These are phyloP conservation scores for Sphagnum contortum DNA, from an alignment of 225 moss, liverwort and hornwort genomes.

Conservation along the genomic window DNA sequence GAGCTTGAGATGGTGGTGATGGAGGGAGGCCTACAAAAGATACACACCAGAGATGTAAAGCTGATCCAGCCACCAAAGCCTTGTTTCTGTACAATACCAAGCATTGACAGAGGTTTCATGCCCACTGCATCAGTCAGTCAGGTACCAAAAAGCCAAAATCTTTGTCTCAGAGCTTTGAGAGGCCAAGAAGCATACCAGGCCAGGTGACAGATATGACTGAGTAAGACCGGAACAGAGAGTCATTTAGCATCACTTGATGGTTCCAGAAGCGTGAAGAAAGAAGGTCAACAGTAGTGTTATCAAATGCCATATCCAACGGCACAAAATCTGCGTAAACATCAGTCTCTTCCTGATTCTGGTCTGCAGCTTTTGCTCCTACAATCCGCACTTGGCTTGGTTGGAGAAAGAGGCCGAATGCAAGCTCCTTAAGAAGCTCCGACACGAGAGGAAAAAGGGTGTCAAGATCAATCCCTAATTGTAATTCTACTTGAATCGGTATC, in stretches of 20 bases:
- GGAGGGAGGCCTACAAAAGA: slow-evolving; percentile 2
- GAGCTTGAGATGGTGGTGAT: not conserved
- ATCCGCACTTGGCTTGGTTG: slow-evolving; percentile 28
- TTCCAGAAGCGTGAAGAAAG: slow-evolving; percentile 34
- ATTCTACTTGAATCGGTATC: slow-evolving; percentile 16
- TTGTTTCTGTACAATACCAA: not conserved
- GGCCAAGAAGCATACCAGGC: slow-evolving; percentile 9
- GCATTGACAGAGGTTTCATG: not conserved
- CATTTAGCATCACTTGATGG: slow-evolving; percentile 23
- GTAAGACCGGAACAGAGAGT: slow-evolving; percentile 27
- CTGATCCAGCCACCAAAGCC: not conserved
- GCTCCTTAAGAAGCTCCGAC: slow-evolving; percentile 15
- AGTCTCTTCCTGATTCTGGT: slow-evolving; percentile 11
- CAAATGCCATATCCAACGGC: slow-evolving; percentile 25
- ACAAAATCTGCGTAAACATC: slow-evolving; percentile 21
- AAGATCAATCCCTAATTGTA: slow-evolving; percentile 13
- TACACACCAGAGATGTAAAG: too few species aligned
- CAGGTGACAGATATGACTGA: slow-evolving; percentile 20
- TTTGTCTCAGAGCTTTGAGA: not conserved
- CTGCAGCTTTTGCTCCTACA: slow-evolving; percentile 9
- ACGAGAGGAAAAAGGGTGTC: slow-evolving; percentile 16
- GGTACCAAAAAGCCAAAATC: not conserved
- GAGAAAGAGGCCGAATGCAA: slow-evolving; percentile 20
- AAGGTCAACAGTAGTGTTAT: slow-evolving; percentile 22
- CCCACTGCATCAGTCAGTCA: not conserved